Evolutionary conservation across 2,329 filamentous ascomycete species (phyloP), one percentile per base, ranked within the genome.

Genomic region (Ceratocystiopsis minuta): DNA sequence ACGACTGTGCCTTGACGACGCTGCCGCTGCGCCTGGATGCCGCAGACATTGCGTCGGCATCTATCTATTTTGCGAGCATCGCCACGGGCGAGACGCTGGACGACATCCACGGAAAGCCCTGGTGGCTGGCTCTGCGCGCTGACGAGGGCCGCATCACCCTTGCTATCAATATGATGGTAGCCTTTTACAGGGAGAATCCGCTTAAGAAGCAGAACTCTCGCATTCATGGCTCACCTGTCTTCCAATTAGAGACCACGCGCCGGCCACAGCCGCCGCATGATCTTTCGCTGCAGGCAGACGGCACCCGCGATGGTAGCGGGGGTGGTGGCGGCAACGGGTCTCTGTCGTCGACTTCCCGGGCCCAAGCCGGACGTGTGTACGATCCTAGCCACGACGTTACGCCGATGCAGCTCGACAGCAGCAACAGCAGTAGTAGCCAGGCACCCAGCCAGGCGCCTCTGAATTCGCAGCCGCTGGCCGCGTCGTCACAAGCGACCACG

Each of bases 21-120:
- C 67, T 96, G 39, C 92, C 87, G 45, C 69, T 98, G 3, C 67
- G 92, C 28, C 80, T 87, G 57, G 75, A 76, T 16, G 75, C 85
- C 15, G 73, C 77, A 35, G 83, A 85, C 34, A 82, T 96, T 41
- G 86, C 88, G 15, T 80, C 88, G 31, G 79, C 77, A 20, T 79
- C 86, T 16, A 72, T 98, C 20, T 95, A 92, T 60, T 90, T 88
- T 46, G 84, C 83, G 6, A 81, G 83, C 44, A 75, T 77, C 36
- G 78, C 86, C 52, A 80, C 76, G 31, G 68, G 74, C 33, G 68
- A 85, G 32, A 71, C 68, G n/a, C 78, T 96, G 43, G 79, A 84
- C 49, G 83, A 92, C 51, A 66, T 79, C 36, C 64, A 77, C 40
- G 83, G 81, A 34, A 70, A 75, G 51, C 70, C 87, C 0, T 98